Conservation (phyloP, 371 early-diverging fungal species). For the Synchytrium microbalum region DNA sequence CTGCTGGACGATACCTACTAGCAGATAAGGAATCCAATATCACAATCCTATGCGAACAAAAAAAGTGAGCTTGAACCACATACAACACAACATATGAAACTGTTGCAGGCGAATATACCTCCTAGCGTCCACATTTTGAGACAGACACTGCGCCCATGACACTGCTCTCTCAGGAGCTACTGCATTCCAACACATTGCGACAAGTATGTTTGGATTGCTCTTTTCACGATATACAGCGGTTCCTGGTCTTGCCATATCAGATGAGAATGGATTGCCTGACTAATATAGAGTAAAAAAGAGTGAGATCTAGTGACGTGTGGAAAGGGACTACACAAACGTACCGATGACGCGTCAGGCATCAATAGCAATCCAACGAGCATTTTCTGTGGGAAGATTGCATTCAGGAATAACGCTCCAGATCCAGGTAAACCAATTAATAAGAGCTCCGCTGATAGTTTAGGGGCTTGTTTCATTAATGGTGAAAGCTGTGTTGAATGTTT, state of each 20-base stretch:
- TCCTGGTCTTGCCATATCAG: background rate
- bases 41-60: background rate
- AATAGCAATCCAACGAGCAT: background rate
- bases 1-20: background rate
- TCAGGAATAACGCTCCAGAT: background rate
- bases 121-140: background rate
- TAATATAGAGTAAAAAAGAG: too few relatives aligned
- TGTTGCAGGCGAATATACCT: background rate
- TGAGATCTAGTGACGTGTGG: too few relatives aligned
- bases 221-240: background rate
- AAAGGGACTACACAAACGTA: too few relatives aligned
- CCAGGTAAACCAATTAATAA: background rate
- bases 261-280: background rate
- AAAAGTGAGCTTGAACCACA: background rate
- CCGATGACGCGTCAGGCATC: background rate
- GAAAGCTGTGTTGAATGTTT: too few relatives aligned
- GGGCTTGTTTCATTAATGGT: too few relatives aligned
- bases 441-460: background rate
- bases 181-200: background rate
- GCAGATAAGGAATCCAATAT: background rate
- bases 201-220: background rate
- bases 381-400: background rate
- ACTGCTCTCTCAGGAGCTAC: background rate
- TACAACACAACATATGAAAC: too few relatives aligned
- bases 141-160: background rate